phyloP scores from a whole-genome alignment of 2,329 filamentous ascomycete genomes.

The Emmonsiellopsis sp. region DNA sequence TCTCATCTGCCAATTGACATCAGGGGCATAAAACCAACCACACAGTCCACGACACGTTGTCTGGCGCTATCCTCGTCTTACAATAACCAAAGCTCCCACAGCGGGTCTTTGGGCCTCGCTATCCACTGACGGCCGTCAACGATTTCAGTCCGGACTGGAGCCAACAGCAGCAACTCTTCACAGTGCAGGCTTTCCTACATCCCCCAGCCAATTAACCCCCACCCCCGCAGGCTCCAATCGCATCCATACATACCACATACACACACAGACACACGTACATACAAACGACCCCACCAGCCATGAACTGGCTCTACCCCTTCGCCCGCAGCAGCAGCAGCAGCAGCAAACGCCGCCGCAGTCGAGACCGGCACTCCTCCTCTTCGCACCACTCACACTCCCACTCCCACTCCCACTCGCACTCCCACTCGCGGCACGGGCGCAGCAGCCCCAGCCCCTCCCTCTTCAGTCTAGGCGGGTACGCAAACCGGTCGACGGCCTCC shows the following conservation, averaged over 20 bases:
- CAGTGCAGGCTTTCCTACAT: background rate
- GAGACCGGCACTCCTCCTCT: conserved; percentile 23
- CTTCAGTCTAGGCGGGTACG: conserved; percentile 32
- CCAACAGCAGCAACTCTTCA: background rate
- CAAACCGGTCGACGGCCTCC: conserved; percentile 25
- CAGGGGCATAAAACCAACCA: too few relatives aligned
- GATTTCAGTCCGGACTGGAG: background rate
- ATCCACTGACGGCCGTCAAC: background rate
- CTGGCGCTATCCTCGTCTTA: background rate
- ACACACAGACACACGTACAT: background rate
- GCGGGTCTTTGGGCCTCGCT: background rate
- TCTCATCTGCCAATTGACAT: too few relatives aligned
- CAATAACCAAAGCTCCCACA: background rate
- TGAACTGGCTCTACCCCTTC: conserved; percentile 38
- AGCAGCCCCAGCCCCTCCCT: conserved; percentile 34
- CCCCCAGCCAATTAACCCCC: background rate
- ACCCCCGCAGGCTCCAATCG: background rate
- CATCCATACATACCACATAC: background rate
- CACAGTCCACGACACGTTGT: background rate
- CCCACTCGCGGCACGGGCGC: conserved; percentile 27
- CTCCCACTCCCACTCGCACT: conserved; percentile 25
- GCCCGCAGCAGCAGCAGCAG: conserved; percentile 17
- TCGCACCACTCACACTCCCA: conserved; percentile 27
- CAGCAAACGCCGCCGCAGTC: conserved; percentile 26
- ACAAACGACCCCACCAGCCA: conserved; percentile 10